These are phyloP conservation scores for Nicotiana paniculata DNA, from an alignment of 257 asterid species.

Conservation along the genomic window DNA sequence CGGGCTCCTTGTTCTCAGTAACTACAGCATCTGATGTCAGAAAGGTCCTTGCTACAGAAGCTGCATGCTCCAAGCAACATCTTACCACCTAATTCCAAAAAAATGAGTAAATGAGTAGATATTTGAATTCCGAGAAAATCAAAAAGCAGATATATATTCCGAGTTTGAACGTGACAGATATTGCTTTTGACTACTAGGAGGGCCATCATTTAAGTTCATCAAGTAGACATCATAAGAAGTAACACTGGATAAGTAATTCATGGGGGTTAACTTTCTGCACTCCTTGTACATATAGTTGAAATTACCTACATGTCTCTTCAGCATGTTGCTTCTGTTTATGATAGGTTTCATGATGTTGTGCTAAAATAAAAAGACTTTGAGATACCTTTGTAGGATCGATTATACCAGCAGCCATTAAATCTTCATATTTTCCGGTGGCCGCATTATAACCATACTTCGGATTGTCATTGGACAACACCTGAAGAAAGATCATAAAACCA, in stretches of 20 bases:
- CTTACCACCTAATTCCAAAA: constrained; percentile 64
- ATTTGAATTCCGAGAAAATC: not conserved
- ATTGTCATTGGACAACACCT: constrained; percentile 85
- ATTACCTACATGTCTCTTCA: not conserved
- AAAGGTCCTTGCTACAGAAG: constrained; percentile 94
- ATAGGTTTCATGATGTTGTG: not conserved
- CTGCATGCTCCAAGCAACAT: constrained; percentile 93
- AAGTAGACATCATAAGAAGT: not conserved
- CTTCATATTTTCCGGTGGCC: constrained; percentile 90
- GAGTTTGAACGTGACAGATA: not conserved
- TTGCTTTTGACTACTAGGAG: not conserved
- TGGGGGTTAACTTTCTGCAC: not conserved
- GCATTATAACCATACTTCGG: constrained; percentile 84
- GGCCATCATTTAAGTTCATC: not conserved
- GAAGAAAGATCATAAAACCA: not conserved
- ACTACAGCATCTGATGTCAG: constrained; percentile 96
- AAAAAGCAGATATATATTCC: not conserved
- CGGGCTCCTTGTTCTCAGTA: constrained; percentile 91
- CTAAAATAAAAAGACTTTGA: not conserved
- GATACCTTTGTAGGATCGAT: constrained; percentile 83
- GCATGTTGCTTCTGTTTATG: not conserved
- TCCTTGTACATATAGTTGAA: not conserved
- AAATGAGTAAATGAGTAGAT: not conserved
- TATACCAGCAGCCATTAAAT: constrained; percentile 95
- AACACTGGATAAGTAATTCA: not conserved